These are phyloP conservation scores for Aaosphaeria arxii DNA, from an alignment of 2,329 filamentous ascomycete genomes.

Conservation along the genomic window DNA sequence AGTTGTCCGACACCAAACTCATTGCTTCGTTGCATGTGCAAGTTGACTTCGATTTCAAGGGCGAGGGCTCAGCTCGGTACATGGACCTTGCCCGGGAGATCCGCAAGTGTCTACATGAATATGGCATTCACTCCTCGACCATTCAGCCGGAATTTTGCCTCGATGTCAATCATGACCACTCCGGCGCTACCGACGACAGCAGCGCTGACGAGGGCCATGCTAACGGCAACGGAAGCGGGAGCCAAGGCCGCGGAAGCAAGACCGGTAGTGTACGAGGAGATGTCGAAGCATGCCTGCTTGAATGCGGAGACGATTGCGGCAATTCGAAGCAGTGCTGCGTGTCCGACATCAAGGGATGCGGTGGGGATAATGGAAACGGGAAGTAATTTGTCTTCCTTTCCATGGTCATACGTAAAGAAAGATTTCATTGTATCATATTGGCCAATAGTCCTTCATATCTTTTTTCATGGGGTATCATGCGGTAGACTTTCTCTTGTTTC, in stretches of 20 bases:
- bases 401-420: background rate
- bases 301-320: constrained; percentile 43
- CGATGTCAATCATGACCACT: constrained; percentile 43
- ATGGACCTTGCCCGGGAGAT: constrained; percentile 86
- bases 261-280: constrained; percentile 35
- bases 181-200: constrained; percentile 28
- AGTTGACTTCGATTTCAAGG: constrained; percentile 84
- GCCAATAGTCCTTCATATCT: too few relatives aligned
- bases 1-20: constrained; percentile 90
- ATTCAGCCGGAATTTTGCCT: constrained; percentile 85
- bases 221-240: constrained; percentile 10
- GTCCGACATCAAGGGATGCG: constrained; percentile 26
- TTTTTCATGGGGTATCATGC: too few relatives aligned
- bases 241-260: constrained; percentile 25
- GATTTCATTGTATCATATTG: constrained; percentile 1
- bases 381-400: constrained; percentile 7
- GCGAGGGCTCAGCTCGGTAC: constrained; percentile 73
- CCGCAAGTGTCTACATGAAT: constrained; percentile 85
- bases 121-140: constrained; percentile 94
- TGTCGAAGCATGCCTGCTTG: constrained; percentile 39
- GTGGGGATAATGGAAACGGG: constrained; percentile 10
- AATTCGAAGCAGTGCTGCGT: constrained; percentile 42
- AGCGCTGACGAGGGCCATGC: constrained; percentile 23
- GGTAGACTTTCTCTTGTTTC: too few relatives aligned
- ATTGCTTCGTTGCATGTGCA: constrained; percentile 93